These are phyloP conservation scores for Cyclotella kingstonii DNA, from an alignment of 108 stramenopile genomes.

Conservation along the genomic window DNA sequence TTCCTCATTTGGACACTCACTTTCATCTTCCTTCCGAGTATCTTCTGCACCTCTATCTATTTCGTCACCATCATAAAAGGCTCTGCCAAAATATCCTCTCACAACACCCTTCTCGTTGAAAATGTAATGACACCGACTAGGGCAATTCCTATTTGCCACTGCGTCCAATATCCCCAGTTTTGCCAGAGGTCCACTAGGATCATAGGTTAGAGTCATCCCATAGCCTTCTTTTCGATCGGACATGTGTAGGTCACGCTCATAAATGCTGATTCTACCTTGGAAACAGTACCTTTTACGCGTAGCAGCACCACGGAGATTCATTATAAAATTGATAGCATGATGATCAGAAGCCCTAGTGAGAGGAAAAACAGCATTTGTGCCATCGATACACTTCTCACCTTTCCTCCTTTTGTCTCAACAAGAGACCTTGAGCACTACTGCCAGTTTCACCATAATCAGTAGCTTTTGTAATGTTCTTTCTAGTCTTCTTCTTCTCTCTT, in stretches of 20 bases:
- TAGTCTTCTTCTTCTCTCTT: neutral
- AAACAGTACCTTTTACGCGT: neutral
- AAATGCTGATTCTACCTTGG: constrained; percentile 45
- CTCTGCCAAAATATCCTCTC: constrained; percentile 84
- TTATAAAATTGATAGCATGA: too few relatives aligned
- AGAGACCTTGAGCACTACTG: neutral
- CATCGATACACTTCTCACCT: too few relatives aligned
- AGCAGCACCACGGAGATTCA: too few relatives aligned
- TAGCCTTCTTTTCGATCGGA: constrained; percentile 72
- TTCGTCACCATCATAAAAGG: constrained; percentile 44
- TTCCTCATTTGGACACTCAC: neutral
- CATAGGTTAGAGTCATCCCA: constrained; percentile 82
- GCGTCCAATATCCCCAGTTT: constrained; percentile 68
- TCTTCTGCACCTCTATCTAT: neutral
- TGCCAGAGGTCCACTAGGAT: constrained; percentile 71
- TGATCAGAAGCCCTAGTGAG: too few relatives aligned
- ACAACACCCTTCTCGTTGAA: constrained; percentile 50
- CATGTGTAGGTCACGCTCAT: constrained; percentile 59
- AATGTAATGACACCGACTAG: constrained; percentile 78
- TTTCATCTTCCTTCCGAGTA: neutral
- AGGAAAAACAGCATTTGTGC: too few relatives aligned
- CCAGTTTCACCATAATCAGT: too few relatives aligned
- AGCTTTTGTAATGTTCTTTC: neutral
- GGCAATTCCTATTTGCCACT: constrained; percentile 71
- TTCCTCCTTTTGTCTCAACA: neutral